Conservation (phyloP, 2,329 filamentous ascomycete species). For the Penicillium janthinellum region DNA sequence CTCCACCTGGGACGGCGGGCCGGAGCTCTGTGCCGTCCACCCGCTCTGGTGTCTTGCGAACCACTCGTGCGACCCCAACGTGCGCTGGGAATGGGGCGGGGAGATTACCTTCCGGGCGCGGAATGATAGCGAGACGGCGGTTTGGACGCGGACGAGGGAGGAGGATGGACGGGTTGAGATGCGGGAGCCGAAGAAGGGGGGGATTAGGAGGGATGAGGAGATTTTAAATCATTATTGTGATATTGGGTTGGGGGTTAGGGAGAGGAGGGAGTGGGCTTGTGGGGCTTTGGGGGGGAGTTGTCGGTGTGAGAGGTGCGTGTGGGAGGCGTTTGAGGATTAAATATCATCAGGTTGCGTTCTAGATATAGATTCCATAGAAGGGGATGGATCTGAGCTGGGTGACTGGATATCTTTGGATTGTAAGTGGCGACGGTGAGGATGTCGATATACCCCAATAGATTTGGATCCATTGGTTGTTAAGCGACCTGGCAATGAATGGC, state of each 20-base stretch:
- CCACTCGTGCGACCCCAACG: conserved; percentile 93
- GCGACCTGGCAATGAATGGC: background rate
- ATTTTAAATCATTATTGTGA: conserved; percentile 95
- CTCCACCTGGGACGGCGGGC: conserved; percentile 73
- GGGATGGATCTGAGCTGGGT: background rate
- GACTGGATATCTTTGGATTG: background rate
- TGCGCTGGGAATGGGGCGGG: conserved; percentile 85
- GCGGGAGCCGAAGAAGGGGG: conserved; percentile 53
- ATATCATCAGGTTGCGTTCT: conserved; percentile 5
- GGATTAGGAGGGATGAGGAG: conserved; percentile 78
- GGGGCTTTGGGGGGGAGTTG: conserved; percentile 89
- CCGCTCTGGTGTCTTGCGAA: conserved; percentile 96
- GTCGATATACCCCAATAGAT: conserved; percentile 23
- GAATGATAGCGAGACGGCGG: conserved; percentile 36
- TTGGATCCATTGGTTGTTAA: background rate
- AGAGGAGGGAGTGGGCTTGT: conserved; percentile 83
- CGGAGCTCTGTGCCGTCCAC: conserved; percentile 90
- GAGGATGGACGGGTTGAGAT: conserved; percentile 22
- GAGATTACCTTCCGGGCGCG: conserved; percentile 45
- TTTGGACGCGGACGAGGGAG: conserved; percentile 38
- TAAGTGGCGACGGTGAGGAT: background rate
- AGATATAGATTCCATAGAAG: background rate
- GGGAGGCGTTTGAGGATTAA: conserved; percentile 56
- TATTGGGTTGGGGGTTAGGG: conserved; percentile 71
- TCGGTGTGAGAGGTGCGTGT: conserved; percentile 78